phyloP scores from a whole-genome alignment of 352 stramenopile genomes.

The Globisporangium barbulae region DNA sequence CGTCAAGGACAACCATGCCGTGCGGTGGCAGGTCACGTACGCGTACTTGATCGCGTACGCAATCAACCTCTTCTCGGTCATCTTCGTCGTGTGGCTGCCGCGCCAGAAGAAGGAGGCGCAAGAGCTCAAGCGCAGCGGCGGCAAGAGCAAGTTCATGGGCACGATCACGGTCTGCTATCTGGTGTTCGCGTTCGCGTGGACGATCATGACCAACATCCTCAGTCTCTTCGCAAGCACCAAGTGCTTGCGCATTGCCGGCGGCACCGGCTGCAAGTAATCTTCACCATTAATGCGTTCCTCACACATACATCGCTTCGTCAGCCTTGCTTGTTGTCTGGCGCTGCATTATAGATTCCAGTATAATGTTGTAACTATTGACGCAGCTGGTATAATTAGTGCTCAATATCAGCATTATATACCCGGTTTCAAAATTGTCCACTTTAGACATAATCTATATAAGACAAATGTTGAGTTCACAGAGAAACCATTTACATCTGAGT shows the following conservation, averaged over 20 bases:
- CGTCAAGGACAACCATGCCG: constrained; percentile 34
- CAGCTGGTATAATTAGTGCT: too few species aligned
- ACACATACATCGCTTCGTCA: too few species aligned
- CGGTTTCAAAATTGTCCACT: too few species aligned
- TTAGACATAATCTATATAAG: too few species aligned
- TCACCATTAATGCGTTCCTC: neutral
- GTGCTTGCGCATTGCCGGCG: constrained; percentile 47
- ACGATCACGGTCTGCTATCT: constrained; percentile 34
- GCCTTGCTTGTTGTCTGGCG: too few species aligned
- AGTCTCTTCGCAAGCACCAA: constrained; percentile 48
- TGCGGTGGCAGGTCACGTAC: constrained; percentile 46
- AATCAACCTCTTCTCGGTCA: constrained; percentile 41
- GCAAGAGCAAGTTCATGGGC: constrained; percentile 40
- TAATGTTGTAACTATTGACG: too few species aligned
- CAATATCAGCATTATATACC: too few species aligned
- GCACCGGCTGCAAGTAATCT: constrained; percentile 28
- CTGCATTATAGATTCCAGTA: too few species aligned
- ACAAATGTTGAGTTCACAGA: too few species aligned
- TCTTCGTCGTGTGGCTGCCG: constrained; percentile 46
- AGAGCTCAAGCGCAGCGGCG: constrained; percentile 34
- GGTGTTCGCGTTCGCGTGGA: constrained; percentile 48
- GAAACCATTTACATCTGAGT: too few species aligned
- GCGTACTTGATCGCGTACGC: constrained; percentile 58
- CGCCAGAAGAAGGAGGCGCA: constrained; percentile 50
- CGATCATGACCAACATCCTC: constrained; percentile 60